Evolutionary conservation across 345 rosid species (phyloP).

Genomic region (Eucalyptus erythrocorys): DNA sequence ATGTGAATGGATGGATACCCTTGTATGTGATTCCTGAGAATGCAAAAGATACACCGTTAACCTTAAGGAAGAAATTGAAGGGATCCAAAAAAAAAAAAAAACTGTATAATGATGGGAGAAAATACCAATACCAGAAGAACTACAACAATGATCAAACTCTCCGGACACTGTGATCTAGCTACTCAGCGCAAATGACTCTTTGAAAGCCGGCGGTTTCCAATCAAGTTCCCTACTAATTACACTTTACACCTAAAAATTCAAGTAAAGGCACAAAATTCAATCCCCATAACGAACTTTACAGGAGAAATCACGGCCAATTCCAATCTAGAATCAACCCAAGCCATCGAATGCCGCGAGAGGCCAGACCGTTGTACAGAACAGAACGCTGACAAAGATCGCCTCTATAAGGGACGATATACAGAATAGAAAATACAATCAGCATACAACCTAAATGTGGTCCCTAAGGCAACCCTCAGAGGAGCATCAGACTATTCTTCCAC

Average conservation of each 20-base stretch:
- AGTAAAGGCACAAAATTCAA: neutral
- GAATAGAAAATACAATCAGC: neutral
- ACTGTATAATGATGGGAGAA: neutral
- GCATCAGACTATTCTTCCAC: neutral
- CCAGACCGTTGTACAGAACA: too few relatives aligned
- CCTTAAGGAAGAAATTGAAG: too few relatives aligned
- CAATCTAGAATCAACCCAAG: too few relatives aligned
- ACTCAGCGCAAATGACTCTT: neutral
- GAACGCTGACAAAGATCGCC: neutral
- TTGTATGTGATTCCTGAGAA: too few relatives aligned
- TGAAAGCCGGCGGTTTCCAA: neutral
- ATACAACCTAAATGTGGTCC: neutral
- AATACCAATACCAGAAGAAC: neutral
- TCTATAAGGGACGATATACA: neutral
- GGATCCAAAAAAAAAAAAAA: too few relatives aligned
- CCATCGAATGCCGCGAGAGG: too few relatives aligned
- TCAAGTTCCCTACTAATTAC: neutral
- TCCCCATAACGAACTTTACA: neutral
- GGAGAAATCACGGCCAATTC: too few relatives aligned
- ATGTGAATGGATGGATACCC: too few relatives aligned
- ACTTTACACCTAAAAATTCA: neutral
- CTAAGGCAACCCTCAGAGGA: neutral
- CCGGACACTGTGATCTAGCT: neutral
- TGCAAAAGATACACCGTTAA: too few relatives aligned
- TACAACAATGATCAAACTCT: neutral